Percentiles rank a stretch among this genome's conserved stretches.
These are phyloP conservation scores for Antonospora locustae DNA, from an alignment of 371 early-diverging fungal species.

Conservation along the genomic window DNA sequence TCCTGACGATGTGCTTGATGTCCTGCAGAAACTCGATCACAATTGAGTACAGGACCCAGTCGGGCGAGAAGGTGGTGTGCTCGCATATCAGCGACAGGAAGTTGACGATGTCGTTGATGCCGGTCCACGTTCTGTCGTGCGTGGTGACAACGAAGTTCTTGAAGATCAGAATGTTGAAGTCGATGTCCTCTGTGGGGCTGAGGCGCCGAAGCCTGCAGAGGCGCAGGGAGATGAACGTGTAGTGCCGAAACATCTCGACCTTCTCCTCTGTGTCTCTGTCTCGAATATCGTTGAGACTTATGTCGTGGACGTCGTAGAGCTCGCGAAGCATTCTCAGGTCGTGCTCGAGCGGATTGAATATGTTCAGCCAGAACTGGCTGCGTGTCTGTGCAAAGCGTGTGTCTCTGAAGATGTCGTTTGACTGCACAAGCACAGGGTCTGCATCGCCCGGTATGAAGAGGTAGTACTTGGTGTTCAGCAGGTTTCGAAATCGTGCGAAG, in stretches of 20 bases:
- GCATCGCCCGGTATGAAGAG: too few relatives aligned
- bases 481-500: constrained; percentile 1
- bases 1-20: constrained; percentile 36
- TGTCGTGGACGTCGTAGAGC: constrained; percentile 41
- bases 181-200: constrained; percentile 30
- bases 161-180: constrained; percentile 52
- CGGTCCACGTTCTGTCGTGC: constrained; percentile 51
- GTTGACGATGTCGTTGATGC: constrained; percentile 49
- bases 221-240: constrained; percentile 47
- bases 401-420: too few relatives aligned
- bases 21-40: constrained; percentile 53
- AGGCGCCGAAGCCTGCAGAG: constrained; percentile 18
- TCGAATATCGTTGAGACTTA: constrained; percentile 45
- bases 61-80: constrained; percentile 39
- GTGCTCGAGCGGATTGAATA: constrained; percentile 45
- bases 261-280: constrained; percentile 52
- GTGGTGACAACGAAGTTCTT: constrained; percentile 50
- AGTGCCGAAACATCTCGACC: constrained; percentile 50
- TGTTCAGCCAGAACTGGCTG: constrained; percentile 55
- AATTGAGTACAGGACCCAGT: constrained; percentile 51
- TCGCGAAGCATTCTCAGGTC: constrained; percentile 35
- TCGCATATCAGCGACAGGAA: constrained; percentile 42
- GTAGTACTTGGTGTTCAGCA: background rate
- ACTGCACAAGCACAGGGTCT: too few relatives aligned
- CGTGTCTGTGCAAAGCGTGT: too few relatives aligned